These are phyloP conservation scores for Andrographis paniculata DNA, from an alignment of 305 asterid species.

Conservation along the genomic window DNA sequence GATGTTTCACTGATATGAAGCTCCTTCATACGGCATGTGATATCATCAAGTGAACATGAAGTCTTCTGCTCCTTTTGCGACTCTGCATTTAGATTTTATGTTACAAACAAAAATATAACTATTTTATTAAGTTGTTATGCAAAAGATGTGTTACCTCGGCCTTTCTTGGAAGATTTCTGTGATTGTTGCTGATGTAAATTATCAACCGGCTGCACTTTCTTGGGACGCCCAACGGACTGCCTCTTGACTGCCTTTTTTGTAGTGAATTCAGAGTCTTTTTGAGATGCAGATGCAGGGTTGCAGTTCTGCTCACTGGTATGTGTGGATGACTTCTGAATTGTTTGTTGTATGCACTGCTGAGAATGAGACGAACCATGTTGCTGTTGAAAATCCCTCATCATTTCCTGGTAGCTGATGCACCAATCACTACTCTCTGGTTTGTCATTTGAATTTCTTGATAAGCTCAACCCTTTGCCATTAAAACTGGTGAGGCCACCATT, in stretches of 20 bases:
- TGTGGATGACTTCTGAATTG: slow-evolving; percentile 22
- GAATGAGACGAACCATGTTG: slow-evolving; percentile 27
- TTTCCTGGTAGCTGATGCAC: slow-evolving; percentile 19
- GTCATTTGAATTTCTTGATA: slow-evolving; percentile 19
- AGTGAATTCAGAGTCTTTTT: slow-evolving; percentile 19
- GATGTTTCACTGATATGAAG: slow-evolving; percentile 30
- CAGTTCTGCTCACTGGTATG: slow-evolving; percentile 22
- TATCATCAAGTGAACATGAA: slow-evolving; percentile 29
- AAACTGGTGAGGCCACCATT: slow-evolving; percentile 22
- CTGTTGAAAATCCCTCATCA: slow-evolving; percentile 26
- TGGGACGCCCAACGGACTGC: too few relatives aligned
- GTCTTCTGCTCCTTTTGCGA: slow-evolving; percentile 19
- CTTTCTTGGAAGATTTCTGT: slow-evolving; percentile 30
- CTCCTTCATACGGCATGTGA: slow-evolving; percentile 33
- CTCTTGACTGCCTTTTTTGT: slow-evolving; percentile 29
- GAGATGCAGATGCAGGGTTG: slow-evolving; percentile 29
- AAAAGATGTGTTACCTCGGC: slow-evolving; percentile 34
- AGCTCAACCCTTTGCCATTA: slow-evolving; percentile 21
- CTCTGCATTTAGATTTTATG: slow-evolving; percentile 37
- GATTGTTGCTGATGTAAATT: slow-evolving; percentile 29
- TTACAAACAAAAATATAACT: slow-evolving; percentile 4
- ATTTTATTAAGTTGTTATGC: slow-evolving; percentile 13
- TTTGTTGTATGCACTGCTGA: slow-evolving; percentile 26
- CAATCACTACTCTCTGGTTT: slow-evolving; percentile 18
- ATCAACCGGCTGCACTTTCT: slow-evolving; percentile 17